Base-by-base conservation (phyloP, 2,329 filamentous ascomycete species). In the Akanthomyces dipterigenus region DNA sequence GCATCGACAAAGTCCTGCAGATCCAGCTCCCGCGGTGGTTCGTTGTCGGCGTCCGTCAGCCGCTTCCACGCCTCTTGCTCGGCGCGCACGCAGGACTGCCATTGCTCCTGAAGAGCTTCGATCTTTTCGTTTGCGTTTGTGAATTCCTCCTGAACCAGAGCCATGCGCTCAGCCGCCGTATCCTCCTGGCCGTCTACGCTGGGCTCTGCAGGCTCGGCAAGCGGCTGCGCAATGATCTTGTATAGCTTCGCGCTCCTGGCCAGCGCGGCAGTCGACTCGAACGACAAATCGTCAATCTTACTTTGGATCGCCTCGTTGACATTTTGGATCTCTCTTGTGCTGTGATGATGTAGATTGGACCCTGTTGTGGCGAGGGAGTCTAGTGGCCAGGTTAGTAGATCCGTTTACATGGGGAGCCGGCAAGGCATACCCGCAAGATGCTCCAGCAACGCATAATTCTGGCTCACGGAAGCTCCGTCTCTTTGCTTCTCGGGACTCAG, bases 81-180 rank as follows among this genome's bases (percentile, higher is more conserved):
- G 5, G 46, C 18, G 9, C 28, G 24, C n/a, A 62, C 46, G 24
- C 60, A 57, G 6, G 46, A 28, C 20, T 46, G 60, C 60, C 60
- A 62, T 14, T 57, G 16, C 5, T 45, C 43, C 42, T 58, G 54
- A 6, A 62, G 46, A 5, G 1, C 9, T 8, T 57, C 28, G 2
- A 62, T 9, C 24, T 12, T 31, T 20, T 60, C 61, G 2, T 42
- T 26, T 1, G 55, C 46, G 3, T 36, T 54, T n/a, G 12, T 5
- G 22, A 75, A 59, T 6, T 67, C 64, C 2, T 63, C 57, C 1
- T 67, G 63, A 2, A 75, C 48, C 1, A 43, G 56, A 1, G 64
- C 34, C 3, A 75, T 34, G 22, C 74, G 74, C 2, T 60, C 55
- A 0, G 59, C 61, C 1, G 76, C 63, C 0, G 66, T 71, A 0